phyloP scores from a whole-genome alignment of 106 monocot genomes.

The Iris macrosiphon region DNA sequence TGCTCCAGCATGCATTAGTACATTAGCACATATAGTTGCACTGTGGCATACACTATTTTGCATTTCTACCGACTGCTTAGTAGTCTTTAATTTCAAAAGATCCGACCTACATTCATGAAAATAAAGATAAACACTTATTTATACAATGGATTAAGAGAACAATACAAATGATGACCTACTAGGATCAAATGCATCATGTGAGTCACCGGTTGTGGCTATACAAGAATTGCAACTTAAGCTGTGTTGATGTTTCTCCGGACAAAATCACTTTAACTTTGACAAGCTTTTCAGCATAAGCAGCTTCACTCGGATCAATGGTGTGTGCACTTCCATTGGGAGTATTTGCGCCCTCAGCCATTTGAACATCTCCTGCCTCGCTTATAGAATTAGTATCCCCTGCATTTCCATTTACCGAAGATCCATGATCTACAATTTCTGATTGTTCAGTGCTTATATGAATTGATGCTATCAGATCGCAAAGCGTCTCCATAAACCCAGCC shows the following conservation, averaged over 20 bases:
- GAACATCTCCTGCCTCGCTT: conserved; percentile 30
- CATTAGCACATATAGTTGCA: conserved; percentile 98
- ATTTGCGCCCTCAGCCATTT: conserved; percentile 28
- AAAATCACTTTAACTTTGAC: conserved; percentile 80
- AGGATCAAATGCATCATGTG: conserved; percentile 1
- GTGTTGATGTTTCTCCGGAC: conserved; percentile 86
- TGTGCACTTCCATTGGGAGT: conserved; percentile 27
- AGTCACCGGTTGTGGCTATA: conserved; percentile 90
- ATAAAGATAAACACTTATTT: too few species aligned
- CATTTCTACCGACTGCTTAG: conserved; percentile 98
- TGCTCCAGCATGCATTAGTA: conserved; percentile 98
- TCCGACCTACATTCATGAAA: conserved; percentile 60
- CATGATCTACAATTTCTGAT: conserved; percentile 11
- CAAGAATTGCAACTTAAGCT: conserved; percentile 87
- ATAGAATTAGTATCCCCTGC: conserved; percentile 3
- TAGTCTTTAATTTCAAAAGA: conserved; percentile 90
- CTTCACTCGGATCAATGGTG: conserved; percentile 42
- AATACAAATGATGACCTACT: too few species aligned
- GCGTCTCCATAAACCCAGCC: conserved; percentile 73
- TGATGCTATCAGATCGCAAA: conserved; percentile 46
- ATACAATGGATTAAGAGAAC: too few species aligned
- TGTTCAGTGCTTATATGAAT: conserved; percentile 1
- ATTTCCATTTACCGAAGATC: conserved; percentile 21
- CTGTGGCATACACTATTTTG: conserved; percentile 99
- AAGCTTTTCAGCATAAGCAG: conserved; percentile 48